phyloP scores from a whole-genome alignment of 2,329 filamentous ascomycete species.

The Aspergillus versicolor region DNA sequence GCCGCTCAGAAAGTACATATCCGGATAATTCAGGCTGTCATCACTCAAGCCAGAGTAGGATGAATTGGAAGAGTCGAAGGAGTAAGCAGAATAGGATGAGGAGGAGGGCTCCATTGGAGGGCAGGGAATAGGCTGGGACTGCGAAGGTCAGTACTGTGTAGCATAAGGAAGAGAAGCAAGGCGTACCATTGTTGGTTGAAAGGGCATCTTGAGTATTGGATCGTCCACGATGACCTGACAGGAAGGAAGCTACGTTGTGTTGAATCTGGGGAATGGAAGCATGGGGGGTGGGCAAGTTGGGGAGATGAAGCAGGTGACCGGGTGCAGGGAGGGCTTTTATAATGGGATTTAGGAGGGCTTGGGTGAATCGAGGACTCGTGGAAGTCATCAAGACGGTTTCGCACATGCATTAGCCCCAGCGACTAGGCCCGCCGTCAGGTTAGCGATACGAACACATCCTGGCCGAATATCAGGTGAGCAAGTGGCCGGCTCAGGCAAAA shows the following conservation, averaged over 20 bases:
- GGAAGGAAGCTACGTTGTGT: neutral
- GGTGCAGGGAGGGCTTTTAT: constrained; percentile 9
- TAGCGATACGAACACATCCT: constrained; percentile 20
- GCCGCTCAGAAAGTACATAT: constrained; percentile 15
- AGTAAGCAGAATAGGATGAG: constrained; percentile 18
- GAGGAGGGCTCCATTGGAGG: constrained; percentile 25
- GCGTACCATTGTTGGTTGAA: constrained; percentile 14
- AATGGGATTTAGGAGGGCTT: neutral
- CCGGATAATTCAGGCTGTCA: constrained; percentile 17
- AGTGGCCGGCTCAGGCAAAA: constrained; percentile 5
- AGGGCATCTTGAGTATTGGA: constrained; percentile 9
- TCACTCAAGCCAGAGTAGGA: constrained; percentile 23
- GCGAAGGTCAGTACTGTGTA: neutral
- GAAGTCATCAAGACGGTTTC: constrained; percentile 13
- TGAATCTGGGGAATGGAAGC: constrained; percentile 6
- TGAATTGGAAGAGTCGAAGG: constrained; percentile 11
- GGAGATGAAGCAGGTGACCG: constrained; percentile 12
- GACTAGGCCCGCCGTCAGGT: constrained; percentile 6
- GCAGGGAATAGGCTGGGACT: constrained; percentile 18
- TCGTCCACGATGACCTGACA: constrained; percentile 10
- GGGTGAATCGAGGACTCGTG: constrained; percentile 7
- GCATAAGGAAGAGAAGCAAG: neutral
- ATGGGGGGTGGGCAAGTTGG: constrained; percentile 5
- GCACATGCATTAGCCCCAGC: constrained; percentile 22
- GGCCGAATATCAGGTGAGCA: constrained; percentile 24